A percentile compares a stretch with the other conserved stretches of the same genome.
Conservation (phyloP, 495 filamentous ascomycete species). For the Aspergillus conjunctus region DNA sequence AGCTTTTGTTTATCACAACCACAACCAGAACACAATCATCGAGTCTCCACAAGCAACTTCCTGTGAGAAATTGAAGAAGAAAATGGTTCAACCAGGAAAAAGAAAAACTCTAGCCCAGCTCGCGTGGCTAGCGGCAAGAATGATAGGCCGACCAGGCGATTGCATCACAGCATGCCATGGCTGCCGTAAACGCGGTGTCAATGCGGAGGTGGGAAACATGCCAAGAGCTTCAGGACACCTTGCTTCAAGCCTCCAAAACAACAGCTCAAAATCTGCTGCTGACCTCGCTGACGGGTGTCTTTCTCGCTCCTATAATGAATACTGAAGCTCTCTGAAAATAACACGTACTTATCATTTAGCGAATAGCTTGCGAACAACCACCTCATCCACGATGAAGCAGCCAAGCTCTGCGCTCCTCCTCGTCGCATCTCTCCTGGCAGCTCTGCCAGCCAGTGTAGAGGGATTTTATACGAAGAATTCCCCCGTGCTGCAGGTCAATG, state of each 20-base stretch:
- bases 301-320: conserved; percentile 10
- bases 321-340: conserved; percentile 2
- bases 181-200: neutral
- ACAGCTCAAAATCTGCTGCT: conserved; percentile 10
- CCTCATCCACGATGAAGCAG: conserved; percentile 24
- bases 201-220: conserved; percentile 29
- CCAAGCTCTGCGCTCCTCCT: conserved; percentile 38
- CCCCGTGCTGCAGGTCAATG: conserved; percentile 81
- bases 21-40: no score
- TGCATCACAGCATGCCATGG: neutral
- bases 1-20: neutral
- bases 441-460: conserved; percentile 64
- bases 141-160: neutral
- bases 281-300: neutral
- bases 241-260: conserved; percentile 31
- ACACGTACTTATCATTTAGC: neutral
- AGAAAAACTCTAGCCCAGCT: no score
- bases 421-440: conserved; percentile 56
- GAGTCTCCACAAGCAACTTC: no score
- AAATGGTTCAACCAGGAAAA: no score
- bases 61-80: no score
- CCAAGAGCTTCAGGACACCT: conserved; percentile 56
- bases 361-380: neutral
- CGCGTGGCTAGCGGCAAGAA: no score
- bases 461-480: conserved; percentile 85